These are phyloP conservation scores for Sarocladiaceae sp. DNA, from an alignment of 2,329 filamentous ascomycete species.

Conservation along the genomic window DNA sequence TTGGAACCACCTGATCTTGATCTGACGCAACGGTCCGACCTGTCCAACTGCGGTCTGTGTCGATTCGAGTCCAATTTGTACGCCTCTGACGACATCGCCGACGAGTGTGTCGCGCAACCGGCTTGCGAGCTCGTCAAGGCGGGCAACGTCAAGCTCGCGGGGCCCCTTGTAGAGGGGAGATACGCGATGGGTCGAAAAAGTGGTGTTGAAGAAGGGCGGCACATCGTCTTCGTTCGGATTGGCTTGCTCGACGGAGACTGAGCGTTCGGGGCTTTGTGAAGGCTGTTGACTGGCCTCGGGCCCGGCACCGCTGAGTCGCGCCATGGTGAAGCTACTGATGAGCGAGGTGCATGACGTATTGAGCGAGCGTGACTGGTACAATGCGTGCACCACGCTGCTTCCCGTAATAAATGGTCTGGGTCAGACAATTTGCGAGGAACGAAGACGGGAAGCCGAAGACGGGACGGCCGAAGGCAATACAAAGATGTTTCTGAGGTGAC, in stretches of 20 bases:
- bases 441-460: no score
- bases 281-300: neutral
- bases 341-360: neutral
- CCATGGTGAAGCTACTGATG: slow-evolving; percentile 1
- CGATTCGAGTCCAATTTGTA: slow-evolving; percentile 44
- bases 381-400: no score
- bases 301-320: slow-evolving; percentile 6
- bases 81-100: slow-evolving; percentile 53
- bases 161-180: slow-evolving; percentile 46
- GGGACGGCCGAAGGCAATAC: no score
- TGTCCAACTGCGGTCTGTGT: slow-evolving; percentile 33
- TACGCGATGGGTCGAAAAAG: slow-evolving; percentile 49
- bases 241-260: slow-evolving; percentile 5
- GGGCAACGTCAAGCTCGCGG: slow-evolving; percentile 28
- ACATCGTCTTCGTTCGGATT: slow-evolving; percentile 1
- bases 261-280: neutral
- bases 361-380: no score
- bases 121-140: slow-evolving; percentile 37
- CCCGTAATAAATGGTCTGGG: no score
- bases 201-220: slow-evolving; percentile 50
- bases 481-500: no score
- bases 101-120: slow-evolving; percentile 49
- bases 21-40: slow-evolving; percentile 36
- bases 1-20: slow-evolving; percentile 42
- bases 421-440: no score